Evolutionary conservation across 1,139 yeast genomes (phyloP).

Genomic region (Saccharomyces hybrid): DNA sequence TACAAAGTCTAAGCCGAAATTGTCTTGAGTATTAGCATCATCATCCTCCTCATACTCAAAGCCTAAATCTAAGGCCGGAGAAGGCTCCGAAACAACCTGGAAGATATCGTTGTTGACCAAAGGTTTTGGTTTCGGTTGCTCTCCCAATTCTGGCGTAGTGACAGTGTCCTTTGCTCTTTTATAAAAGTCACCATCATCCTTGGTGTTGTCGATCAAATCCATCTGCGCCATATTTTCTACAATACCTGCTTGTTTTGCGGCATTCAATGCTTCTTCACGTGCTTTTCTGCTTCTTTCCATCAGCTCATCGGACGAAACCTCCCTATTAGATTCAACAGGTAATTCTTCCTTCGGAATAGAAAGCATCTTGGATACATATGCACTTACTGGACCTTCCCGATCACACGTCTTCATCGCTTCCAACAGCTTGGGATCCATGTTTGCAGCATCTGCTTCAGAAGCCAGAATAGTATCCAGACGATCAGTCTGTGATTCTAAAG

Average conservation of each 20-base stretch:
- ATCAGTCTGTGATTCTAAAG: slow-evolving; percentile 61
- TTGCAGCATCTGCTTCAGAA: slow-evolving; percentile 44
- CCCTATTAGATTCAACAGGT: slow-evolving; percentile 38
- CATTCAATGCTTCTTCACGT: slow-evolving; percentile 46
- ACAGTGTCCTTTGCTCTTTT: slow-evolving; percentile 25
- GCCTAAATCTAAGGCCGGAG: slow-evolving; percentile 23
- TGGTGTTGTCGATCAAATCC: slow-evolving; percentile 9
- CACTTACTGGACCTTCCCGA: slow-evolving; percentile 54
- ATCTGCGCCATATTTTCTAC: slow-evolving; percentile 36
- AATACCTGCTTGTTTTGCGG: slow-evolving; percentile 61
- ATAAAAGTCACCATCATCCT: slow-evolving; percentile 15
- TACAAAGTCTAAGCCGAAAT: slow-evolving; percentile 15
- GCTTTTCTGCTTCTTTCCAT: slow-evolving; percentile 62
- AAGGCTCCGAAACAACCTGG: slow-evolving; percentile 20
- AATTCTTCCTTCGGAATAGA: slow-evolving; percentile 77
- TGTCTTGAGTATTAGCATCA: slow-evolving; percentile 11
- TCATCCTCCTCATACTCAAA: slow-evolving; percentile 17
- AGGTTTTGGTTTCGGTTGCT: slow-evolving; percentile 2
- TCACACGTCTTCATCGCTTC: slow-evolving; percentile 61
- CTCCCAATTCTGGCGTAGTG: slow-evolving; percentile 22
- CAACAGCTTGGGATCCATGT: slow-evolving; percentile 45
- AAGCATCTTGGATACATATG: slow-evolving; percentile 83
- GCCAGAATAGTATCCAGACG: slow-evolving; percentile 64
- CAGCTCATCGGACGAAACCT: slow-evolving; percentile 44
- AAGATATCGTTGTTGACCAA: slow-evolving; percentile 10